These are phyloP conservation scores for Gossypium lobatum DNA, from an alignment of 441 rosid genomes.

Conservation along the genomic window DNA sequence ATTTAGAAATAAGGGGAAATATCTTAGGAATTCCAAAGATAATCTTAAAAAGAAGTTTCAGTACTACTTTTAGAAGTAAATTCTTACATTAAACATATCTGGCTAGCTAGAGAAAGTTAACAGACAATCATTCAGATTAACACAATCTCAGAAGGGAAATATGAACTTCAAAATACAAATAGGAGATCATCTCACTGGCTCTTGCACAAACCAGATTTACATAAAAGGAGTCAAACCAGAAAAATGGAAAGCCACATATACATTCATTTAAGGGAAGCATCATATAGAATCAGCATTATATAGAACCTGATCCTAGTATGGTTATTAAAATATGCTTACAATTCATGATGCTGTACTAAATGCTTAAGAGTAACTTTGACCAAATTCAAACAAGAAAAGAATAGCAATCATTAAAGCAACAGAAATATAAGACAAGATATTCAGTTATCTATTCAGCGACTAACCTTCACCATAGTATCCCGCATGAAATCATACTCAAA, in stretches of 20 bases:
- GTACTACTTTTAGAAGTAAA: slow-evolving; percentile 3
- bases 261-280: not conserved
- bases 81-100: not conserved
- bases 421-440: slow-evolving; percentile 3
- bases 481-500: slow-evolving; percentile 71
- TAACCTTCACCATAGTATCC: slow-evolving; percentile 72
- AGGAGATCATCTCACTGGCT: not conserved
- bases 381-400: not conserved
- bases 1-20: not conserved
- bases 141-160: not conserved
- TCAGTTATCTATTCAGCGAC: slow-evolving; percentile 12
- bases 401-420: not conserved
- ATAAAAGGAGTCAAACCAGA: not conserved
- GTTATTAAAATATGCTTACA: not conserved
- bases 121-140: not conserved
- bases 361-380: not conserved
- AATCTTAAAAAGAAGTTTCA: not conserved
- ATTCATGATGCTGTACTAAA: not conserved
- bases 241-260: slow-evolving; percentile 14
- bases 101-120: not conserved
- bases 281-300: not conserved
- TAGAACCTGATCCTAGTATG: not conserved
- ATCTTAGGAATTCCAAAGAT: not conserved
- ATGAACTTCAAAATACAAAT: slow-evolving; percentile 4
- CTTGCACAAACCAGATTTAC: not conserved